phyloP scores from a whole-genome alignment of 164 flowering plant genomes.

The Chimonanthus salicifolius region DNA sequence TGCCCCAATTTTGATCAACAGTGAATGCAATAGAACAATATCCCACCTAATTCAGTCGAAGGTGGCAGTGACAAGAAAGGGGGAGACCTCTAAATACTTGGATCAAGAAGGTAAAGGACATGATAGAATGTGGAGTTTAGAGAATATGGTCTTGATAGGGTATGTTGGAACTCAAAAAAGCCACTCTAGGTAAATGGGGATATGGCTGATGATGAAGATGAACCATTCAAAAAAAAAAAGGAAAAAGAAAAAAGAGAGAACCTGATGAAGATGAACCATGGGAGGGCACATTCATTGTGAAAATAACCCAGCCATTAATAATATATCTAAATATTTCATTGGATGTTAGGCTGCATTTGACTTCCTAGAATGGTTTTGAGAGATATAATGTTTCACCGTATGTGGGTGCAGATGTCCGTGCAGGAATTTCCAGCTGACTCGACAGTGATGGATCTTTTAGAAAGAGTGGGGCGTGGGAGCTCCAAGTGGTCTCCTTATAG shows the following conservation, averaged over 20 bases:
- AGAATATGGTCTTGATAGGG: too few relatives aligned
- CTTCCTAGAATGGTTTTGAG: not conserved
- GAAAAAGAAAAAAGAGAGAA: too few relatives aligned
- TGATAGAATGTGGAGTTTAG: too few relatives aligned
- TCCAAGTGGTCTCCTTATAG: slow-evolving; percentile 55
- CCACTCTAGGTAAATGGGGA: too few relatives aligned
- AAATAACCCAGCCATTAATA: not conserved
- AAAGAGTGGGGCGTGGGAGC: slow-evolving; percentile 55
- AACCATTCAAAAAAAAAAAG: too few relatives aligned
- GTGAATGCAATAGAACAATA: not conserved
- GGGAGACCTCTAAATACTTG: too few relatives aligned
- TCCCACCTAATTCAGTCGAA: not conserved
- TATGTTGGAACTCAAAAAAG: too few relatives aligned
- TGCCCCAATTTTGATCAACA: not conserved
- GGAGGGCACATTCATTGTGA: too few relatives aligned
- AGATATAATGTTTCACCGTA: not conserved
- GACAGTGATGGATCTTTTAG: slow-evolving; percentile 61
- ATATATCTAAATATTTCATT: not conserved
- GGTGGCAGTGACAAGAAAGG: too few relatives aligned
- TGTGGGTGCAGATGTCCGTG: slow-evolving; percentile 79
- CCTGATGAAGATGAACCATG: too few relatives aligned
- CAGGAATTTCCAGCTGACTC: slow-evolving; percentile 79
- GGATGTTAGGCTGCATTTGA: not conserved
- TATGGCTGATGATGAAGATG: too few relatives aligned
- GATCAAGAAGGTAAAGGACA: too few relatives aligned